Base-by-base conservation (phyloP, 2,329 filamentous ascomycete genomes). In the Verticillium alfalfae region DNA sequence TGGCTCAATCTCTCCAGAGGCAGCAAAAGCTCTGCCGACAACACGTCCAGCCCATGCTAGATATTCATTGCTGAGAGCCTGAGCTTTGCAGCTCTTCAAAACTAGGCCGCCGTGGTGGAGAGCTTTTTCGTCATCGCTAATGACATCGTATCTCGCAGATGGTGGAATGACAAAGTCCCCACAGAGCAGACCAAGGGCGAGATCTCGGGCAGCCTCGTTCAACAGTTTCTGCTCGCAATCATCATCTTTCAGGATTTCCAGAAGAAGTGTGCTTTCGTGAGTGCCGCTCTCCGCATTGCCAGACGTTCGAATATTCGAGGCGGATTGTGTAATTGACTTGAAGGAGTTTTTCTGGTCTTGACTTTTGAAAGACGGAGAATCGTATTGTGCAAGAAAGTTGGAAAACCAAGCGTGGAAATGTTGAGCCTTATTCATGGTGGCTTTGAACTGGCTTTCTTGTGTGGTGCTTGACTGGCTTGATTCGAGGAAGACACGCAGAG, bases 21-120 rank as follows among this genome's bases (percentile, higher is more conserved):
- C 84, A 45, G 89, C 88, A 74, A 93, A 98, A 0, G 92, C 88
- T 70, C 92, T 86, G 8, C 96, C 95, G 55, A 98, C 80, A 2
- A 93, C 89, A 65, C 89, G 85, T 3, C 91, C 93, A 55, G 91
- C 90, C 96, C 96, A 99, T 1, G 91, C 78, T 1, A 92, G 78
- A 71, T 95, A 97, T 16, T 86, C 83, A 34, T 84, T 78, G 61
- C 87, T 90, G 16, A 89, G 79, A 1, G 83, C 77, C 41, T 83
- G 79, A n/a, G 84, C 81, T 62, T 84, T 81, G 67, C 92, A 90
- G 52, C 90, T 93, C 70, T 88, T 88, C 88, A 90, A 95, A 0
- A 97, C 81, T 18, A 87, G 84, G 13, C 87, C 78, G 2, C 87
- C 85, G 69, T 88, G 86, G 1, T 76, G 73, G 13, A 85, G 73